Evolutionary conservation across 2,329 filamentous ascomycete genomes (phyloP), one percentile per base, ranked within the genome.

Genomic region (Penicillium thymicola): DNA sequence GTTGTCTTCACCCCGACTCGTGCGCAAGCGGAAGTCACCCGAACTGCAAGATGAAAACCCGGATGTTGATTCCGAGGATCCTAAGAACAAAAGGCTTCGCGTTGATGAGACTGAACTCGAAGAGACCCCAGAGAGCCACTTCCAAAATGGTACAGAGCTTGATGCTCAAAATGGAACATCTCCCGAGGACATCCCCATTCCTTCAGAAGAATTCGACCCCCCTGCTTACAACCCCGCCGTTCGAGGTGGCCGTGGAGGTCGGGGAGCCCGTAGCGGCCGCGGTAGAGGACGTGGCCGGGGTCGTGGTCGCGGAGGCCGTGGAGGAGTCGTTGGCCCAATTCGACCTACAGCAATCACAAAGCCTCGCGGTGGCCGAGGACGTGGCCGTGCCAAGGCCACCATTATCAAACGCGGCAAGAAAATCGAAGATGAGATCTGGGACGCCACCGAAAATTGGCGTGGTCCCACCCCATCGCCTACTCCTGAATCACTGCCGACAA

Each of bases 401-500:
- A 28, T 49, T n/a, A 49, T 57, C 18, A 57, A 62, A n/a, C 57
- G 62, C 11, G 64, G 64, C 25, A 65, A 64, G 46, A 59, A 58
- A 30, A 62, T 66, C 18, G 64, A 65, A 52, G 64, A 66, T 32
- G 64, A 66, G 42, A 65, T 66, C 37, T 66, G 64, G 64, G 64
- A 66, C 27, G 16, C 32, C 11, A 67, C 66, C 37, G 72, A 75
- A 37, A 62, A 65, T 23, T 68, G 70, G 34, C 64, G 67, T 51
- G 63, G 65, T 43, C 67, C 66, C 21, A 72, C 74, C 16, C 71
- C 73, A 16, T 73, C 72, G 2, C 72, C 72, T 6, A 70, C 65
- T 59, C 68, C 70, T 54, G 63, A 70, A 38, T 70, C 75, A 38
- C 67, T 75, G 60, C 69, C 71, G 36, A 68, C 78, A 25, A 72